Base-by-base conservation (phyloP, 2,329 filamentous ascomycete species). In the Ascochyta pisi region DNA sequence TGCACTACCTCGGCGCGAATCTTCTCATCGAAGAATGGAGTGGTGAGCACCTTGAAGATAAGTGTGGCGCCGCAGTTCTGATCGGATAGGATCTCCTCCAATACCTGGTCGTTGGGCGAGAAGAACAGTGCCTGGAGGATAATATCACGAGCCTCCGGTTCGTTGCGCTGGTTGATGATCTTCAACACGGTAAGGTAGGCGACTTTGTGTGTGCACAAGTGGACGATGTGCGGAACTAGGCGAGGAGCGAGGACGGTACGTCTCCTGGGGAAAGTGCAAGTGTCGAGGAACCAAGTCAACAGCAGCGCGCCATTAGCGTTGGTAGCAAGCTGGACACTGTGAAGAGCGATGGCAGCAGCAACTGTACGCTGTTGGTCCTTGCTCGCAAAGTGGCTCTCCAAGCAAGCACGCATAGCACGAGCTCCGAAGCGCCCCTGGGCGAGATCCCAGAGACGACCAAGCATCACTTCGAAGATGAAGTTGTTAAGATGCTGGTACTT, bases 31-130 rank as follows among this genome's bases (percentile, higher is more conserved):
- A 98, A 93, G 84, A 97, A 98, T 0, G 95, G 95, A 7, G 93
- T 98, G 0, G 95, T 98, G 52, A 99, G 83, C 31, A 98, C 93
- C 82, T 99, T 99, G 85, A 98, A 99, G 69, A 99, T 98, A 64
- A 99, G 80, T 0, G 94, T 98, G 3, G 94, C 92, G 50, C 95
- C 95, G 64, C 93, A 98, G 42, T 90, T 87, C 69, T 96, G 92
- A 72, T 99, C 95, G 59, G 87, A 90, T 31, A 99, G 82, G 57
- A 99, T 98, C 51, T 91, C 90, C 73, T 96, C 93, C 37, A 99
- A 79, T 1, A 91, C 87, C 65, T 93, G 88, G 68, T 98, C 91
- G 59, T 94, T 91, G 3, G 87, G 85, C 8, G 91, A 92, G 77
- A 96, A 96, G 83, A 99, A 98, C 31, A 99, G 81, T 2, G 94